Conservation (phyloP, 495 filamentous ascomycete genomes). For the Tuber microsphaerosporum region DNA sequence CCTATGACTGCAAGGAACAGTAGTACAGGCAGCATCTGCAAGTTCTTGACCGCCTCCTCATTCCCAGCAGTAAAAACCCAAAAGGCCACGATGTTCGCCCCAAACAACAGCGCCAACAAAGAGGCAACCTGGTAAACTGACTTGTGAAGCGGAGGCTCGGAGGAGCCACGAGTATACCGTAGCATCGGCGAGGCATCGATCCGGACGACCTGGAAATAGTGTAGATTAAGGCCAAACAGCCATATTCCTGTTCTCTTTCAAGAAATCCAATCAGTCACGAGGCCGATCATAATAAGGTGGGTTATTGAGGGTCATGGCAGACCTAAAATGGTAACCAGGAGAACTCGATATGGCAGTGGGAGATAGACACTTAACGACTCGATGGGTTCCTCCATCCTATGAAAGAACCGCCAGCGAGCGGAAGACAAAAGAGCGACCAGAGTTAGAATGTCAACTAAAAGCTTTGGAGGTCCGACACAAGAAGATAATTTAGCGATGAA, state of each 20-base stretch:
- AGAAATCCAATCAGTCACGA: neutral
- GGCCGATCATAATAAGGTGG: neutral
- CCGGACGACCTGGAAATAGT: slow-evolving; percentile 38
- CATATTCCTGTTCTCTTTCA: slow-evolving; percentile 32
- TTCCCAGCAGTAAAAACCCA: slow-evolving; percentile 70
- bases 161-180: slow-evolving; percentile 43
- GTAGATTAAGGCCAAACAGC: slow-evolving; percentile 40
- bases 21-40: slow-evolving; percentile 73
- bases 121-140: slow-evolving; percentile 77
- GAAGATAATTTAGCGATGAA: neutral
- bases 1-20: slow-evolving; percentile 64
- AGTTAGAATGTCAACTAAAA: slow-evolving; percentile 1
- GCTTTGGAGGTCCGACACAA: neutral
- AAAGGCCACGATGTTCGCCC: slow-evolving; percentile 65
- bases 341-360: slow-evolving; percentile 40
- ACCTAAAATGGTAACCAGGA: slow-evolving; percentile 38
- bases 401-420: slow-evolving; percentile 6
- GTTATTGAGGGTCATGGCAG: slow-evolving; percentile 12
- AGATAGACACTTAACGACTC: slow-evolving; percentile 35
- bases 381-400: slow-evolving; percentile 18
- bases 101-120: slow-evolving; percentile 62
- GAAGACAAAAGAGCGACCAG: slow-evolving; percentile 16
- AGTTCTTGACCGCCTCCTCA: slow-evolving; percentile 58
- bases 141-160: slow-evolving; percentile 63
- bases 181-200: slow-evolving; percentile 36